Evolutionary conservation across 495 filamentous ascomycete species (phyloP).

Genomic region (Podospora pseudoanserina): DNA sequence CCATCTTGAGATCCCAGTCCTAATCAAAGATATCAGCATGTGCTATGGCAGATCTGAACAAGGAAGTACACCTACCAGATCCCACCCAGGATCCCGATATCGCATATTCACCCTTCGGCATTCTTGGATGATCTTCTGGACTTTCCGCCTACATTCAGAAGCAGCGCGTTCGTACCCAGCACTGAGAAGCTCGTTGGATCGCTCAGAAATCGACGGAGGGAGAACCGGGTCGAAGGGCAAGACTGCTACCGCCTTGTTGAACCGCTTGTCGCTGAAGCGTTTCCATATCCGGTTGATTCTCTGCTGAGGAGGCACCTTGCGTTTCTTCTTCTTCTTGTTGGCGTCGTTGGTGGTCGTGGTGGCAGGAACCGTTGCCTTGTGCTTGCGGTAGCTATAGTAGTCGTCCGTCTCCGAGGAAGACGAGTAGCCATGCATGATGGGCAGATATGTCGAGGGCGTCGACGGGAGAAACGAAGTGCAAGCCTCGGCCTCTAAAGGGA

Average conservation of each 20-base stretch:
- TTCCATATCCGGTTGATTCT: constrained; percentile 77
- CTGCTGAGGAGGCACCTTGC: constrained; percentile 66
- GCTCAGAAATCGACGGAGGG: constrained; percentile 42
- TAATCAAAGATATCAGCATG: constrained; percentile 23
- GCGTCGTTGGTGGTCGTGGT: constrained; percentile 25
- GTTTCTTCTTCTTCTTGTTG: constrained; percentile 53
- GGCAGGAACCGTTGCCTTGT: constrained; percentile 25
- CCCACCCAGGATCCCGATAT: constrained; percentile 85
- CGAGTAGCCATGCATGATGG: constrained; percentile 38
- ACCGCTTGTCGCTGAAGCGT: constrained; percentile 64
- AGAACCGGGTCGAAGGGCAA: constrained; percentile 48
- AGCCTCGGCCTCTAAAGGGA: not conserved
- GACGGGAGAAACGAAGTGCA: not conserved
- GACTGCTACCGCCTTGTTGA: constrained; percentile 46
- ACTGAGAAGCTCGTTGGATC: constrained; percentile 45
- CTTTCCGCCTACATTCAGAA: constrained; percentile 68
- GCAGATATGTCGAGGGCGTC: constrained; percentile 8
- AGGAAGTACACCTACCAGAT: constrained; percentile 55
- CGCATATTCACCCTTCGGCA: constrained; percentile 83
- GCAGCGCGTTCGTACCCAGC: constrained; percentile 73
- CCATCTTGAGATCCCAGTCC: constrained; percentile 52
- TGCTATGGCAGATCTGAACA: constrained; percentile 10
- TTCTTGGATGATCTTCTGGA: constrained; percentile 82
- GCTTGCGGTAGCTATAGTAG: constrained; percentile 33
- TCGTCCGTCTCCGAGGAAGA: constrained; percentile 36